phyloP scores from a whole-genome alignment of 2,329 filamentous ascomycete species.

The Fusarium decemcellulare region DNA sequence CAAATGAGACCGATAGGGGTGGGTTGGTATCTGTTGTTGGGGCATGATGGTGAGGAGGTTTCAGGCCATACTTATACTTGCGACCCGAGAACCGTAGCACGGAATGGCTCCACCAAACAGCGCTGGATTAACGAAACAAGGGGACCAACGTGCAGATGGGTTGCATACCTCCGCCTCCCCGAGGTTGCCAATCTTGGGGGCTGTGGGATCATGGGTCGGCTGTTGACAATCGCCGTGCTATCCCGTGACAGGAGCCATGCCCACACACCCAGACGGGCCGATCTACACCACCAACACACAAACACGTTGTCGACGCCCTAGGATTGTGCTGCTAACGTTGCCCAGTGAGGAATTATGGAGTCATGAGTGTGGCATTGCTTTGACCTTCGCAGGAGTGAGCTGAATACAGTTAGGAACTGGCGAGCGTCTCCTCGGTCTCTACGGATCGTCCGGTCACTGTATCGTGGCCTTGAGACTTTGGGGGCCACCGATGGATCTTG shows the following conservation, averaged over 20 bases:
- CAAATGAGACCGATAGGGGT: background rate
- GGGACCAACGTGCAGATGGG: slow-evolving; percentile 19
- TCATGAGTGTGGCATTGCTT: slow-evolving; percentile 16
- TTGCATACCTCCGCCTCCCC: slow-evolving; percentile 13
- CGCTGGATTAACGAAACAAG: slow-evolving; percentile 28
- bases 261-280: slow-evolving; percentile 14
- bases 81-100: background rate
- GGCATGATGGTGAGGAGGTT: slow-evolving; percentile 8
- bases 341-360: slow-evolving; percentile 1
- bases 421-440: too few relatives aligned
- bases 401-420: slow-evolving; percentile 9
- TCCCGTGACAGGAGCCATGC: slow-evolving; percentile 11
- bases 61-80: slow-evolving; percentile 19
- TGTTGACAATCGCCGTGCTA: slow-evolving; percentile 11
- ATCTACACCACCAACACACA: slow-evolving; percentile 4
- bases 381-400: slow-evolving; percentile 15
- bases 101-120: slow-evolving; percentile 18
- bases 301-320: slow-evolving; percentile 1
- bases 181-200: slow-evolving; percentile 17
- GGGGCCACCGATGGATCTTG: too few relatives aligned
- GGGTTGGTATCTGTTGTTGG: background rate
- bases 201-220: slow-evolving; percentile 8
- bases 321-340: slow-evolving; percentile 5
- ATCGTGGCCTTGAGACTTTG: too few relatives aligned
- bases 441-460: too few relatives aligned